Conservation (phyloP, 306 rosid species). For the Acacia confusa region DNA sequence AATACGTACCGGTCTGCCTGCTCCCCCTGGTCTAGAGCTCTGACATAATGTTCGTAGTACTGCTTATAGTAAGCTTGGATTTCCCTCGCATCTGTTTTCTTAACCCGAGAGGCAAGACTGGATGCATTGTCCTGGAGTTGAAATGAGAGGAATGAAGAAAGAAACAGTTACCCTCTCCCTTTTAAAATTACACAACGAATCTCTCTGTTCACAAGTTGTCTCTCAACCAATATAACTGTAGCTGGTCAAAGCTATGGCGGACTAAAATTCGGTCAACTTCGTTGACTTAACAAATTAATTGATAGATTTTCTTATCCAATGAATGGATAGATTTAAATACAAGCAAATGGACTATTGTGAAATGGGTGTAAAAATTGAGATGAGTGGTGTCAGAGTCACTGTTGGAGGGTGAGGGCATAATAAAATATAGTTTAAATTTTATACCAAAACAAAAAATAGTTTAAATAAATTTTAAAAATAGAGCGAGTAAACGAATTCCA, state of each 20-base stretch:
- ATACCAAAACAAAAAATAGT: no score
- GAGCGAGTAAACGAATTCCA: not conserved
- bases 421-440: not conserved
- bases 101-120: constrained; percentile 69
- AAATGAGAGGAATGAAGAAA: not conserved
- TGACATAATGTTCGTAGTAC: constrained; percentile 84
- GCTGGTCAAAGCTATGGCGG: not conserved
- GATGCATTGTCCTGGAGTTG: constrained; percentile 70
- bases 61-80: constrained; percentile 90
- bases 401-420: not conserved
- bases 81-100: constrained; percentile 96
- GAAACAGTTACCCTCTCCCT: no score
- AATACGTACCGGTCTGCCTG: constrained; percentile 74
- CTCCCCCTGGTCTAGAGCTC: constrained; percentile 90
- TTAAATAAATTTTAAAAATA: no score
- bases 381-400: not conserved
- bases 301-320: not conserved
- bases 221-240: not conserved
- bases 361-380: not conserved
- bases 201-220: not conserved
- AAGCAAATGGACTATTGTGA: not conserved
- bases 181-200: no score
- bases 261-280: not conserved
- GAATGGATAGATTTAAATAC: not conserved
- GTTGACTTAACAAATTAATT: not conserved